Evolutionary conservation across 2,329 filamentous ascomycete genomes (phyloP).

Genomic region (Penicillium fuscoglaucum): DNA sequence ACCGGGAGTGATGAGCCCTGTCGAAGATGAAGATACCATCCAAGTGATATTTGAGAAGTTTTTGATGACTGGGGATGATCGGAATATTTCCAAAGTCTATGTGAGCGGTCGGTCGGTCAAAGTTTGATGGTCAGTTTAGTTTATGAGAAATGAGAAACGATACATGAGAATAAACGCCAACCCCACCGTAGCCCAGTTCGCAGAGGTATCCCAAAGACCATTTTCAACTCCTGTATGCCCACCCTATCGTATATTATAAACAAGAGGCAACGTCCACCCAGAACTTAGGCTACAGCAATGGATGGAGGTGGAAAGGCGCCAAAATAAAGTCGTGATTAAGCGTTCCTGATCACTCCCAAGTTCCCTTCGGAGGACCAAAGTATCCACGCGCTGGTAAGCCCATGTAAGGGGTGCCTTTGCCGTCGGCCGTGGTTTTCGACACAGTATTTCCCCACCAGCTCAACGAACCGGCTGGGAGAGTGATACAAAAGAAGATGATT

Average conservation of each 20-base stretch:
- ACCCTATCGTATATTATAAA: neutral
- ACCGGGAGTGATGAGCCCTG: conserved; percentile 53
- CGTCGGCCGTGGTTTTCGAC: conserved; percentile 43
- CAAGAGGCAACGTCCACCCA: neutral
- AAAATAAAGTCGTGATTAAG: too few species aligned
- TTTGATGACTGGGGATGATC: conserved; percentile 65
- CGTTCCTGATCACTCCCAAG: conserved; percentile 26
- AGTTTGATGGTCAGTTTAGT: neutral
- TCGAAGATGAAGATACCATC: conserved; percentile 52
- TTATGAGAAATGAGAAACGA: neutral
- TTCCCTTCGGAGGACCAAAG: conserved; percentile 32
- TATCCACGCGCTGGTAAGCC: conserved; percentile 28
- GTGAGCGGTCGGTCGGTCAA: conserved; percentile 50
- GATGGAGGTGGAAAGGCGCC: neutral
- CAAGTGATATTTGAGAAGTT: conserved; percentile 61
- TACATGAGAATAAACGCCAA: neutral
- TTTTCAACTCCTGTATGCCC: neutral
- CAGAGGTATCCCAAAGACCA: neutral
- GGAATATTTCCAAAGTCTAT: conserved; percentile 59
- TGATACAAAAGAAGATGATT: conserved; percentile 48
- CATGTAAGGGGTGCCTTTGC: conserved; percentile 39
- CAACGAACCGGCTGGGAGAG: conserved; percentile 41
- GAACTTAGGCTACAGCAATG: neutral
- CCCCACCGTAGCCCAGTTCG: neutral
- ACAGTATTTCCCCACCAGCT: conserved; percentile 48